Percentiles rank a stretch among this genome's conserved stretches.
Conservation (phyloP, 148 eudicot species). For the Cornus controversa region DNA sequence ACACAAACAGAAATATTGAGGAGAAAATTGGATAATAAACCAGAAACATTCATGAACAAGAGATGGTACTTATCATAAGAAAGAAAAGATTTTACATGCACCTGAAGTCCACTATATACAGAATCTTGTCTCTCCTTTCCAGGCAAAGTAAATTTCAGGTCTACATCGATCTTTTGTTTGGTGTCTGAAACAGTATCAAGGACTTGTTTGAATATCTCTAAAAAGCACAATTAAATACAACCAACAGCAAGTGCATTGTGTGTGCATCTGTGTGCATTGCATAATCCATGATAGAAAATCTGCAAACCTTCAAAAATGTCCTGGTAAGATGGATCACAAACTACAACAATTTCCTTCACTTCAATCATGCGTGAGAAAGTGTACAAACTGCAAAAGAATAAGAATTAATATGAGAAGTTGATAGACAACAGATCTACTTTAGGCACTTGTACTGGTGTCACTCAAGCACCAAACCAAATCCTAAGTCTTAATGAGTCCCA, state of each 20-base stretch:
- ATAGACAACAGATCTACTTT: neutral
- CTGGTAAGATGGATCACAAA: constrained; percentile 94
- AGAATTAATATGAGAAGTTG: neutral
- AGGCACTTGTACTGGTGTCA: neutral
- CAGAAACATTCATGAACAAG: neutral
- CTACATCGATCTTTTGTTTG: constrained; percentile 58
- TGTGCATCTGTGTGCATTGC: neutral
- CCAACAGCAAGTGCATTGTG: constrained; percentile 1
- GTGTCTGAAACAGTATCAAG: constrained; percentile 42
- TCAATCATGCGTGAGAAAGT: constrained; percentile 69
- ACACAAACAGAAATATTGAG: neutral
- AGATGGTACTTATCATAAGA: neutral
- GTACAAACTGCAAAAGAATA: constrained; percentile 55
- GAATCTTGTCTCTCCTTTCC: constrained; percentile 99
- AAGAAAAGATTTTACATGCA: constrained; percentile 15
- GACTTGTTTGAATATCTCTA: neutral
- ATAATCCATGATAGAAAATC: neutral
- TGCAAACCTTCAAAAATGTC: constrained; percentile 90
- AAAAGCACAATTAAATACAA: neutral
- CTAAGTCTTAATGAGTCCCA: neutral
- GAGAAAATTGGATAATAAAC: neutral
- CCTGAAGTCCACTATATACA: constrained; percentile 87
- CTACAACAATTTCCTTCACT: constrained; percentile 90
- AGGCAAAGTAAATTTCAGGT: constrained; percentile 82
- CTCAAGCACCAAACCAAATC: neutral